Conservation (phyloP, 2,329 filamentous ascomycete genomes). For the Calonectria hongkongensis region DNA sequence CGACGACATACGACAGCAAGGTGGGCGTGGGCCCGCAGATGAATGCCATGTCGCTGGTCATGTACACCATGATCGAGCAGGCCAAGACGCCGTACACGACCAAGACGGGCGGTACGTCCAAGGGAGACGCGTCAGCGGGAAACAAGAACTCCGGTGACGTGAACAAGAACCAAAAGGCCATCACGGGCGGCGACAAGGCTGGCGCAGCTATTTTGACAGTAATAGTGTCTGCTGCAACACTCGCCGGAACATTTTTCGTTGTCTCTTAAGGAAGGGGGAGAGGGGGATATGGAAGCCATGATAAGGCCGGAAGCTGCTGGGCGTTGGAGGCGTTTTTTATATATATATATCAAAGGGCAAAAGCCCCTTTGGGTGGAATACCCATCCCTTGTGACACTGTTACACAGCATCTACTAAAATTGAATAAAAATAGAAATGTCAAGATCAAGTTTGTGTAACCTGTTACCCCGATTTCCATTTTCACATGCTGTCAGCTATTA, state of each 20-base stretch:
- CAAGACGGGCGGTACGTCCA: constrained; percentile 75
- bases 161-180: constrained; percentile 56
- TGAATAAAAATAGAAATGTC: constrained; percentile 12
- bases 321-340: constrained; percentile 27
- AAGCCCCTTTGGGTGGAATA: constrained; percentile 5
- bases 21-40: constrained; percentile 82
- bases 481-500: neutral
- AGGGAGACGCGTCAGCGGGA: constrained; percentile 70
- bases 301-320: constrained; percentile 2
- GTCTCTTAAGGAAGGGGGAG: neutral
- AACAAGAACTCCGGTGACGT: constrained; percentile 54
- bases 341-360: neutral
- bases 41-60: constrained; percentile 78
- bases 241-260: constrained; percentile 71
- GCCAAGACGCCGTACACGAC: constrained; percentile 68
- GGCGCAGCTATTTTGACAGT: constrained; percentile 75
- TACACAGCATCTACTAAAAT: constrained; percentile 18
- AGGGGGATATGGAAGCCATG: neutral
- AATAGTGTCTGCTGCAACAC: constrained; percentile 67
- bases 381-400: constrained; percentile 9
- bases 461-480: neutral
- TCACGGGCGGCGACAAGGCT: constrained; percentile 71
- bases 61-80: constrained; percentile 73
- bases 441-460: neutral
- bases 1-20: constrained; percentile 73